Evolutionary conservation across 1,284 basidiomycete species (phyloP).

Genomic region (Xerocomus minutiporus): DNA sequence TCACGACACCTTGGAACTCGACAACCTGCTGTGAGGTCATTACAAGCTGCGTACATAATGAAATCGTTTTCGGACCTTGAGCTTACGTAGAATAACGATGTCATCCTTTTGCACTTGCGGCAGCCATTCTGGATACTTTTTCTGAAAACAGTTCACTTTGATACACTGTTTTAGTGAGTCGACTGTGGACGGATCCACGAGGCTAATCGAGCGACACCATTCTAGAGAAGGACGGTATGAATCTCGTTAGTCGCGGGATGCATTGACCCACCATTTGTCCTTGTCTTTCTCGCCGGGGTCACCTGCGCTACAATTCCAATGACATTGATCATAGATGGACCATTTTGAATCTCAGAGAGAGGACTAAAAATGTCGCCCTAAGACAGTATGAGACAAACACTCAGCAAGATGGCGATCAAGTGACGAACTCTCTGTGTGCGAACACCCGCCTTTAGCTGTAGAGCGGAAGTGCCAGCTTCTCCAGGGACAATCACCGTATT

Average conservation of each 20-base stretch:
- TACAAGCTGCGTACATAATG: background rate
- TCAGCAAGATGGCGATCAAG: background rate
- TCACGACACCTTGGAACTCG: conserved; percentile 26
- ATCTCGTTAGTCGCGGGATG: background rate
- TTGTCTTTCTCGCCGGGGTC: conserved; percentile 18
- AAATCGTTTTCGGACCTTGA: conserved; percentile 21
- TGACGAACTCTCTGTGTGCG: conserved; percentile 27
- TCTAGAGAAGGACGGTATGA: conserved; percentile 17
- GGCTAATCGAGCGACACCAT: conserved; percentile 25
- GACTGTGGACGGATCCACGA: conserved; percentile 33
- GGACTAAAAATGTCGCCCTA: conserved; percentile 32
- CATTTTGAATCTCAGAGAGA: conserved; percentile 18
- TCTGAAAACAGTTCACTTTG: conserved; percentile 50
- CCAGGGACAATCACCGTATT: background rate
- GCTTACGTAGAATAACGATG: conserved; percentile 30
- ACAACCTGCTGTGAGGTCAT: conserved; percentile 28
- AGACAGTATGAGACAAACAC: background rate
- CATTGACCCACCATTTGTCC: conserved; percentile 25
- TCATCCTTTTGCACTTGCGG: conserved; percentile 41
- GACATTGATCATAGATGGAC: conserved; percentile 25
- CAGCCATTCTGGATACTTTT: conserved; percentile 43
- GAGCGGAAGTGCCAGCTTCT: background rate
- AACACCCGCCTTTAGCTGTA: conserved; percentile 18
- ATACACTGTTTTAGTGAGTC: conserved; percentile 29
- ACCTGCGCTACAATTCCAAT: conserved; percentile 27